These are phyloP conservation scores for Daucus carota DNA, from an alignment of 129 eudicot genomes.

Conservation along the genomic window DH1_v3.0 NC_030389.2:13119501-13120000, in stretches of 20 bases:
- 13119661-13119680: too few species aligned
- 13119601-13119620: constrained; percentile 8
- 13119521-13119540: constrained; percentile 18
- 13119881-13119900: constrained; percentile 7
- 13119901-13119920: constrained; percentile 11
- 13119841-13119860: background rate
- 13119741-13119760: constrained; percentile 16
- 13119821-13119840: background rate
- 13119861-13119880: constrained; percentile 8
- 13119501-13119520: constrained; percentile 13
- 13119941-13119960: constrained; percentile 10
- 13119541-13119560: constrained; percentile 17
- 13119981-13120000: constrained; percentile 10
- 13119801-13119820: background rate
- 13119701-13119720: constrained; percentile 20
- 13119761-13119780: constrained; percentile 9
- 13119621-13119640: background rate
- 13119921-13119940: constrained; percentile 18
- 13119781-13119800: background rate
- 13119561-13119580: constrained; percentile 25
- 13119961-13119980: background rate
- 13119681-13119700: background rate
- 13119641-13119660: too few species aligned
- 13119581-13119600: constrained; percentile 17
- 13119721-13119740: constrained; percentile 17